These are phyloP conservation scores for Fibroporia radiculosa DNA, from an alignment of 768 basidiomycete genomes.

Conservation along the genomic window DNA sequence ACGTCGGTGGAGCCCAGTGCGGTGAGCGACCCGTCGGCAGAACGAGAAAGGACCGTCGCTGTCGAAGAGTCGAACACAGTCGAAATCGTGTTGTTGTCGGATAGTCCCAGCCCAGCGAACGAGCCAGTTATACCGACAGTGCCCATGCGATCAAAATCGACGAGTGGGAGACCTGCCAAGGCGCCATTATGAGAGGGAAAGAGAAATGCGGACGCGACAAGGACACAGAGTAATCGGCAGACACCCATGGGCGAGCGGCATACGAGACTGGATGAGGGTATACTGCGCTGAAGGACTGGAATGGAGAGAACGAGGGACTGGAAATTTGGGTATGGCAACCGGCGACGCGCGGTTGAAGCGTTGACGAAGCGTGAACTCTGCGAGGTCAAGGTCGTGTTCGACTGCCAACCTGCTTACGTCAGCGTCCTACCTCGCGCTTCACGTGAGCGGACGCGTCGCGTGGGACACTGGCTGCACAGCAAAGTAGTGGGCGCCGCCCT, in stretches of 20 bases:
- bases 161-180: slow-evolving; percentile 20
- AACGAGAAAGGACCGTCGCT: slow-evolving; percentile 64
- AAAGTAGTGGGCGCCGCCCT: neutral
- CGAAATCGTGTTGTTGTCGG: slow-evolving; percentile 44
- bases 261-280: slow-evolving; percentile 2
- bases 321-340: neutral
- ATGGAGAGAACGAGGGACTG: slow-evolving; percentile 1
- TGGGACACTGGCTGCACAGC: neutral
- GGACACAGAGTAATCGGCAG: neutral
- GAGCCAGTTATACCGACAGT: slow-evolving; percentile 82
- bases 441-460: slow-evolving; percentile 2
- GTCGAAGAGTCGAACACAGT: slow-evolving; percentile 61
- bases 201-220: slow-evolving; percentile 12
- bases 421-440: neutral
- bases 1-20: slow-evolving; percentile 70
- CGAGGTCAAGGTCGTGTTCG: neutral
- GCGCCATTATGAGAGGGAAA: slow-evolving; percentile 25
- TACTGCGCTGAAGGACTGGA: neutral
- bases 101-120: slow-evolving; percentile 81
- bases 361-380: neutral
- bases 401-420: slow-evolving; percentile 1
- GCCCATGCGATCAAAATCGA: slow-evolving; percentile 55
- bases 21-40: slow-evolving; percentile 55
- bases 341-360: neutral
- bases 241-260: neutral